These are phyloP conservation scores for Capsella bursapastoris DNA, from an alignment of 345 rosid genomes.

Conservation along the genomic window DNA sequence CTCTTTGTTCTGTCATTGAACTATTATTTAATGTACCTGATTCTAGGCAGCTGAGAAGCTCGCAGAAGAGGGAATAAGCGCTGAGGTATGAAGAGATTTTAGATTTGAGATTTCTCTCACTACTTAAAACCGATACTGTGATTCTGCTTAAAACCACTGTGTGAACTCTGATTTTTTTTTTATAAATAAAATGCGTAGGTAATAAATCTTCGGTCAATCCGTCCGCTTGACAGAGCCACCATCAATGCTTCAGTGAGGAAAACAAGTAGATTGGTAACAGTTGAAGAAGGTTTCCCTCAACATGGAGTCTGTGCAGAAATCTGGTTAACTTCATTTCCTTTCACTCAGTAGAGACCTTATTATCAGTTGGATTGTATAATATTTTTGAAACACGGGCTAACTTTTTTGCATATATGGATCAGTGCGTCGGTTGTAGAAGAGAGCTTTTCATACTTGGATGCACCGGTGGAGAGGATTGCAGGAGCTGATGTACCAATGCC, in stretches of 20 bases:
- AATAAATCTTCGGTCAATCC: constrained; percentile 81
- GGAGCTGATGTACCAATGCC: constrained; percentile 98
- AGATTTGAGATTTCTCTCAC: not conserved
- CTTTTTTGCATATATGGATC: constrained; percentile 5
- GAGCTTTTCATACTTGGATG: constrained; percentile 85
- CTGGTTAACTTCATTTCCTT: constrained; percentile 50
- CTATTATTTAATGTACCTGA: not conserved
- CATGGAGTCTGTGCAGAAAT: constrained; percentile 97
- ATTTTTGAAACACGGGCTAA: no score
- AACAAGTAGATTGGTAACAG: constrained; percentile 93
- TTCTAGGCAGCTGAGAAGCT: constrained; percentile 85
- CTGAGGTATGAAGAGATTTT: constrained; percentile 66
- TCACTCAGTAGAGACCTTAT: not conserved
- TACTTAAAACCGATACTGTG: not conserved
- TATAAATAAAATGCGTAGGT: constrained; percentile 48
- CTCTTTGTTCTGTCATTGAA: constrained; percentile 8
- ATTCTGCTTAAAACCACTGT: not conserved
- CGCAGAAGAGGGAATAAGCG: constrained; percentile 83
- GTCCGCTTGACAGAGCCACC: constrained; percentile 83
- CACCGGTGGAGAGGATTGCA: constrained; percentile 82
- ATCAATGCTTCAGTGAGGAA: constrained; percentile 92
- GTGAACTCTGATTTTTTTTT: not conserved
- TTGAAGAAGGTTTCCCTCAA: constrained; percentile 96
- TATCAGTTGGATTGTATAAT: not conserved
- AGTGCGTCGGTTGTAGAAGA: constrained; percentile 82